Percentiles rank a stretch among this genome's conserved stretches.
Conservation (phyloP, 1,139 yeast species). For the Protomyces macrosporus region DNA sequence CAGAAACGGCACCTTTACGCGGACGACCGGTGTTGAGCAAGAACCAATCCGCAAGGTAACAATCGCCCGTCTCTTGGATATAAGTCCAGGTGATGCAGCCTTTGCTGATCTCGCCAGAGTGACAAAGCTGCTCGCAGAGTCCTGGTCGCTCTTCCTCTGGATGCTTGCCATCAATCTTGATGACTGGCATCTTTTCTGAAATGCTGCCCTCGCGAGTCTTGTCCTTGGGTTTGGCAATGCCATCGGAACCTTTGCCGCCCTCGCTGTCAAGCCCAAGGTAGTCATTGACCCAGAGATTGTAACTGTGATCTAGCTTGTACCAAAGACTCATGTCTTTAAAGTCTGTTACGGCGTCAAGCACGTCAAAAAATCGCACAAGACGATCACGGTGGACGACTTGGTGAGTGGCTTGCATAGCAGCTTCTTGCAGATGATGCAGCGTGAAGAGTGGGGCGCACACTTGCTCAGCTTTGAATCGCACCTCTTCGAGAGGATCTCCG, state of each 20-base stretch:
- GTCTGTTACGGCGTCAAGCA: slow-evolving; percentile 2
- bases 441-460: slow-evolving; percentile 39
- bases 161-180: neutral
- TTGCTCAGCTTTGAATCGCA: slow-evolving; percentile 25
- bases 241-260: neutral
- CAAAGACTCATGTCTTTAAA: neutral
- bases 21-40: neutral
- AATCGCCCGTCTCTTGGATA: neutral
- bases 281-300: slow-evolving; percentile 10
- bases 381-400: slow-evolving; percentile 17
- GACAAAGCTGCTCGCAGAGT: neutral
- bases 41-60: slow-evolving; percentile 17
- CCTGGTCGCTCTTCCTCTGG: neutral
- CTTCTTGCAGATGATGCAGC: slow-evolving; percentile 30
- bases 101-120: slow-evolving; percentile 11
- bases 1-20: slow-evolving; percentile 7
- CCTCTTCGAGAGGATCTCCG: slow-evolving; percentile 21
- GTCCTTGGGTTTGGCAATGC: neutral
- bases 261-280: neutral
- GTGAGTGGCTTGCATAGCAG: slow-evolving; percentile 27
- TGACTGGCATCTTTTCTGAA: slow-evolving; percentile 1
- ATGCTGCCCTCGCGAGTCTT: neutral
- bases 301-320: slow-evolving; percentile 9
- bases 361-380: neutral
- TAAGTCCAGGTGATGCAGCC: slow-evolving; percentile 21